These are phyloP conservation scores for Crithidia expoeki DNA, from an alignment of 208 protist genomes.

Conservation along the genomic window DNA sequence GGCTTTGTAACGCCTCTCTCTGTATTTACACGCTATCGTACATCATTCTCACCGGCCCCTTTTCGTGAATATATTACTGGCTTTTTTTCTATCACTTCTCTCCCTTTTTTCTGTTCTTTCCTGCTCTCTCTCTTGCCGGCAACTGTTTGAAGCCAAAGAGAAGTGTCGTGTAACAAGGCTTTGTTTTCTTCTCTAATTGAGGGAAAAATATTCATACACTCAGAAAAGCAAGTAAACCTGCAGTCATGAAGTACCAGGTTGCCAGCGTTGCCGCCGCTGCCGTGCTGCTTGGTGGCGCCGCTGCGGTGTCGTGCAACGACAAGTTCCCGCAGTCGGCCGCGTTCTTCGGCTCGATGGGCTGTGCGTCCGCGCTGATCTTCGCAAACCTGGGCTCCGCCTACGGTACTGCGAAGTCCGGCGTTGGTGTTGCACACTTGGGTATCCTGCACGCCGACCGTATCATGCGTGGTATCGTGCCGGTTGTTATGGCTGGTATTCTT, in stretches of 20 bases:
- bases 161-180: too few relatives aligned
- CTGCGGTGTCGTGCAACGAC: constrained; percentile 63
- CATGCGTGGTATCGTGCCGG: constrained; percentile 94
- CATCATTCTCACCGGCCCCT: too few relatives aligned
- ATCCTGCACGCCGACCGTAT: constrained; percentile 96
- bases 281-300: constrained; percentile 33
- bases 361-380: constrained; percentile 89
- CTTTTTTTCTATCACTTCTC: too few relatives aligned
- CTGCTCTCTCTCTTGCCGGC: too few relatives aligned
- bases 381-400: constrained; percentile 98
- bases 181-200: too few relatives aligned
- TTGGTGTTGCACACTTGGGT: constrained; percentile 97
- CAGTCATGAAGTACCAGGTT: constrained; percentile 30
- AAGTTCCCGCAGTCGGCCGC: constrained; percentile 88
- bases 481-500: constrained; percentile 97
- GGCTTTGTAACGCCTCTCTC: too few relatives aligned
- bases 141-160: too few relatives aligned
- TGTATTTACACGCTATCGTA: too few relatives aligned
- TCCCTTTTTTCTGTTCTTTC: too few relatives aligned
- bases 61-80: too few relatives aligned
- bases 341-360: constrained; percentile 98
- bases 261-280: constrained; percentile 24
- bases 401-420: constrained; percentile 97
- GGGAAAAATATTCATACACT: too few relatives aligned
- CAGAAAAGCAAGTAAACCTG: too few relatives aligned